Evolutionary conservation across 2,329 filamentous ascomycete genomes (phyloP).

Genomic region (Myrmaecium sp.): DNA sequence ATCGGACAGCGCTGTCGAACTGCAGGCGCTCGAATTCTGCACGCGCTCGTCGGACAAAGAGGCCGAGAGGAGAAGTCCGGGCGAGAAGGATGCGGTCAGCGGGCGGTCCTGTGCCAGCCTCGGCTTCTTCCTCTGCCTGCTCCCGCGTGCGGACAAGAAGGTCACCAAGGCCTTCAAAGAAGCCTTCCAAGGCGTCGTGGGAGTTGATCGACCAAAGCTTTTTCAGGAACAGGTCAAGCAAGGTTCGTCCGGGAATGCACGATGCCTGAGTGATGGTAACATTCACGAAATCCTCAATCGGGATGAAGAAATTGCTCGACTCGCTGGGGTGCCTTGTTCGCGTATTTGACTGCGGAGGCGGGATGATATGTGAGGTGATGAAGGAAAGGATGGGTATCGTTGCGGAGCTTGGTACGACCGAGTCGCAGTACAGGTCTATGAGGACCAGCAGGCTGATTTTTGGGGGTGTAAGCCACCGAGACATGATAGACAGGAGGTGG

Average conservation of each 20-base stretch:
- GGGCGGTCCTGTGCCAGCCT: slow-evolving; percentile 25
- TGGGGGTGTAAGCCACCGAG: slow-evolving; percentile 72
- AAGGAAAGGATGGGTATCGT: slow-evolving; percentile 64
- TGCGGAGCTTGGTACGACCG: slow-evolving; percentile 49
- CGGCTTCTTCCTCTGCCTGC: slow-evolving; percentile 38
- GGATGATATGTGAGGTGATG: slow-evolving; percentile 51
- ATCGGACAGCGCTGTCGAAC: slow-evolving; percentile 58
- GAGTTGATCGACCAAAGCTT: slow-evolving; percentile 74
- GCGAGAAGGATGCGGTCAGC: slow-evolving; percentile 42
- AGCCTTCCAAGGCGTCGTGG: slow-evolving; percentile 60
- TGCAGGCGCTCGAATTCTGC: slow-evolving; percentile 67
- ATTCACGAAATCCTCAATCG: slow-evolving; percentile 28
- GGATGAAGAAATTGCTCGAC: slow-evolving; percentile 17
- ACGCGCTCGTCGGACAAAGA: slow-evolving; percentile 58
- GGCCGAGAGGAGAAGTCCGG: slow-evolving; percentile 61
- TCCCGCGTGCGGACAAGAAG: slow-evolving; percentile 47
- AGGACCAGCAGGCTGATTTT: slow-evolving; percentile 72
- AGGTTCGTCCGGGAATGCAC: slow-evolving; percentile 51
- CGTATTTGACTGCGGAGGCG: slow-evolving; percentile 9
- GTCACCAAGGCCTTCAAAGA: slow-evolving; percentile 45
- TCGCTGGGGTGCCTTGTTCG: slow-evolving; percentile 10
- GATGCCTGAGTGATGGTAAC: slow-evolving; percentile 24
- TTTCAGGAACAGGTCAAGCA: slow-evolving; percentile 76
- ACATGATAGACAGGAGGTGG: no score
- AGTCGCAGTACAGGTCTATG: slow-evolving; percentile 64